Percentiles rank a stretch among this genome's conserved stretches.
Evolutionary conservation across 345 rosid genomes (phyloP).

Genomic region (Brassica rapa): DNA sequence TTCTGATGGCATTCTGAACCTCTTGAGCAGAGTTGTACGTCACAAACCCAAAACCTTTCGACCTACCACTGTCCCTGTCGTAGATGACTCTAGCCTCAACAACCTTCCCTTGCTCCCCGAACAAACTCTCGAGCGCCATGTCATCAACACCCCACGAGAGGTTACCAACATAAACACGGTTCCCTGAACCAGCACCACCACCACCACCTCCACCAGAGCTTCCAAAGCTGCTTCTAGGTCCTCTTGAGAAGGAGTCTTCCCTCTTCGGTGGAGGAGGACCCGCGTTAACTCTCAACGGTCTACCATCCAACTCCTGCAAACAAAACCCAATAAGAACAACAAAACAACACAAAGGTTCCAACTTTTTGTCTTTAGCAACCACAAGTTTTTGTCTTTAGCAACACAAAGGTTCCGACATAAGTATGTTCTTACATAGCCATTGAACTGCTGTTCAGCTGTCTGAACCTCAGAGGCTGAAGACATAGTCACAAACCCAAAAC

Average conservation of each 20-base stretch:
- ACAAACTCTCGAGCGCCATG: conserved; percentile 75
- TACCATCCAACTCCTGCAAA: conserved; percentile 85
- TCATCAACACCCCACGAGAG: conserved; percentile 96
- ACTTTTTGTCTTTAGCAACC: neutral
- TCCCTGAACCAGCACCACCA: conserved; percentile 42
- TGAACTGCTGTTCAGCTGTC: conserved; percentile 77
- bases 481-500: conserved; percentile 98
- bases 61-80: conserved; percentile 92
- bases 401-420: too few relatives aligned
- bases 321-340: neutral
- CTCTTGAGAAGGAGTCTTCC: conserved; percentile 53
- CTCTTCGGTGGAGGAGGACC: conserved; percentile 85
- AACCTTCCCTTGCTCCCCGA: conserved; percentile 85
- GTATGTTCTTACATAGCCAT: conserved; percentile 73
- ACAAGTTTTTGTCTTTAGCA: neutral
- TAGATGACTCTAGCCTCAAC: conserved; percentile 90
- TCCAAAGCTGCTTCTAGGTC: conserved; percentile 41
- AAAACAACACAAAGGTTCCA: neutral
- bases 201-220: conserved; percentile 34
- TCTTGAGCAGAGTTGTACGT: conserved; percentile 78
- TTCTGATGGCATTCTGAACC: conserved; percentile 66
- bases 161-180: conserved; percentile 83
- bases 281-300: conserved; percentile 77
- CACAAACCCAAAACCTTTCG: conserved; percentile 96
- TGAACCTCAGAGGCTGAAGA: conserved; percentile 68